These are phyloP conservation scores for Apocynum venetum DNA, from an alignment of 257 asterid genomes.

Conservation along the genomic window DNA sequence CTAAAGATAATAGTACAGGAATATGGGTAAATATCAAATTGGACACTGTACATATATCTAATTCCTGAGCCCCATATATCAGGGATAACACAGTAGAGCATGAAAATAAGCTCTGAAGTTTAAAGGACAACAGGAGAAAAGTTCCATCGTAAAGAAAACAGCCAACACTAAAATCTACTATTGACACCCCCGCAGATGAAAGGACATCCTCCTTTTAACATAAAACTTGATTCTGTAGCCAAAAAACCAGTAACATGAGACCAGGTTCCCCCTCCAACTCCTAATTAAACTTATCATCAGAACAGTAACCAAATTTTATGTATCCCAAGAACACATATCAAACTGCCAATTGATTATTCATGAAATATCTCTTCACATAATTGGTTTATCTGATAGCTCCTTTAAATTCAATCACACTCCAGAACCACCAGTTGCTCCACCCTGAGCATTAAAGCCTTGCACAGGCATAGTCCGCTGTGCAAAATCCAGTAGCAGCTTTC, in stretches of 20 bases:
- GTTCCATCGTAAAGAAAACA: neutral
- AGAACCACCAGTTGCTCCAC: slow-evolving; percentile 16
- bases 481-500: slow-evolving; percentile 39
- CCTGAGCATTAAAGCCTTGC: slow-evolving; percentile 26
- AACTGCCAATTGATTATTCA: too few relatives aligned
- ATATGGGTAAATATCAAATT: slow-evolving; percentile 5
- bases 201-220: neutral
- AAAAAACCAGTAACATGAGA: neutral
- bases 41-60: slow-evolving; percentile 22
- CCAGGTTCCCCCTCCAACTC: neutral
- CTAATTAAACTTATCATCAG: neutral
- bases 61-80: slow-evolving; percentile 6
- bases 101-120: slow-evolving; percentile 9
- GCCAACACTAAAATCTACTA: neutral
- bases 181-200: neutral
- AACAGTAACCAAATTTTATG: neutral
- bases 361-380: neutral
- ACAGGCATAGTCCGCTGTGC: slow-evolving; percentile 42
- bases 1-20: slow-evolving; percentile 6
- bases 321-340: neutral
- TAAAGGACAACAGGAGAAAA: neutral
- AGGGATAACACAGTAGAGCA: slow-evolving; percentile 13
- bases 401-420: slow-evolving; percentile 5
- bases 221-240: neutral
- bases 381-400: neutral